A percentile compares a stretch with the other conserved stretches of the same genome.
Evolutionary conservation across 2,329 filamentous ascomycete species (phyloP).

Genomic region (Paraphaeosphaeria sporulosa): DNA sequence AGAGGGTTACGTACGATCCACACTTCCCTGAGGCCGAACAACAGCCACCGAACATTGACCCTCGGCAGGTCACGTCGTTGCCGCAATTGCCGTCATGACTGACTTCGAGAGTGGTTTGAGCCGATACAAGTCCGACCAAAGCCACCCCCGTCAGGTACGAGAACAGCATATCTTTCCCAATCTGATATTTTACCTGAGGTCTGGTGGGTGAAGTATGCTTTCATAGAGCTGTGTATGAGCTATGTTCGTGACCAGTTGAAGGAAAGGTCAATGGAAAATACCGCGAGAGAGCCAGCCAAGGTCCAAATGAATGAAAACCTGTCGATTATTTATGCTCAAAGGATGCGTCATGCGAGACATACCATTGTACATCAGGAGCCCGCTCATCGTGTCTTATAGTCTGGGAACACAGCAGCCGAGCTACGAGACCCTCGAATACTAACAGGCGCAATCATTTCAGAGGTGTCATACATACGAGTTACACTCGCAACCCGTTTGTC

Average conservation of each 20-base stretch:
- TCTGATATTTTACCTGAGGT: not conserved
- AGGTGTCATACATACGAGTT: not conserved
- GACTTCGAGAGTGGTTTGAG: not conserved
- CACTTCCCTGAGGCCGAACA: no score
- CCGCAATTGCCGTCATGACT: conserved; percentile 25
- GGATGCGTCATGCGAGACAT: not conserved
- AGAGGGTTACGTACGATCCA: no score
- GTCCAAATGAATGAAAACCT: not conserved
- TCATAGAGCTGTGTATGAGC: not conserved
- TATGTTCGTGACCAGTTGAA: not conserved
- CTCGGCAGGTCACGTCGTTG: no score
- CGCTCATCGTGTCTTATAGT: not conserved
- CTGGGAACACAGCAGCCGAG: not conserved
- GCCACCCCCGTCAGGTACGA: not conserved
- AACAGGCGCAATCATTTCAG: not conserved
- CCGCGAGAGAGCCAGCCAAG: not conserved
- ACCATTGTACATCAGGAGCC: not conserved
- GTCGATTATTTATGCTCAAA: not conserved
- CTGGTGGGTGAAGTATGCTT: no score
- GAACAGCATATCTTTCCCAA: not conserved
- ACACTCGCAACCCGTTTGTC: no score
- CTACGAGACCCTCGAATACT: not conserved
- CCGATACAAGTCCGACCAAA: not conserved
- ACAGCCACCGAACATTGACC: no score
- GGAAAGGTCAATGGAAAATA: not conserved